Base-by-base conservation (phyloP, 2,329 filamentous ascomycete species). In the Samsoniella hepiali region DNA sequence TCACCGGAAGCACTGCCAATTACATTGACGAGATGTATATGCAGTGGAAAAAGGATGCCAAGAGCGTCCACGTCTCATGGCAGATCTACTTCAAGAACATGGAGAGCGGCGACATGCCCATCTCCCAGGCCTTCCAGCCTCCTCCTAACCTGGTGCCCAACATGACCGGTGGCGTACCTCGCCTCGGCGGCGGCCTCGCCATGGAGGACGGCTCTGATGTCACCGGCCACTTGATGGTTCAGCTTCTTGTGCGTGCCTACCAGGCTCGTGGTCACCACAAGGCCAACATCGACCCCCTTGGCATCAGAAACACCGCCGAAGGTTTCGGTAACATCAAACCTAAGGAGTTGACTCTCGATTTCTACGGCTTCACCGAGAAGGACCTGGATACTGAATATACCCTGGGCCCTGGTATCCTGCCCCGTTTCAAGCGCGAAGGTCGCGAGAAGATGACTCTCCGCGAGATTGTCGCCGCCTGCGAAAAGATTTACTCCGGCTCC, bases 11-110 rank as follows among this genome's bases (percentile, higher is more conserved):
- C 82, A 95, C 94, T 65, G 95, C 95, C 79, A 97, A 96, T 82
- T 99, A 99, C 81, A 92, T 99, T 76, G 95, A 99, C 78, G 95
- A 97, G 83, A 99, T 99, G 95, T 99, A 99, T 80, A 83, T 97
- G 82, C 88, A 93, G 76, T 99, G 95, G 95, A 97, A 94, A 80
- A 84, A 91, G 68, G 93, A 99, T 72, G 93, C 95, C 59, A 85
- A 88, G 72, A 97, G 91, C 74, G 95, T 99, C 65, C 95, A 99
- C 79, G 85, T 97, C 72, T 99, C 95, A 76, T 99, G 95, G 95
- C 94, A 97, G 81, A 89, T 96, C 75, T 99, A 99, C 85, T 99
- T 99, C 86, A 91, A 89, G 81, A 99, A 99, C 81, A 97, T 99
- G 91, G 95, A 99, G 83, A 91, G 88, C 69, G 95, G 95, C 76